Evolutionary conservation across 2,329 filamentous ascomycete genomes (phyloP).

Genomic region (Alternaria sp.): DNA sequence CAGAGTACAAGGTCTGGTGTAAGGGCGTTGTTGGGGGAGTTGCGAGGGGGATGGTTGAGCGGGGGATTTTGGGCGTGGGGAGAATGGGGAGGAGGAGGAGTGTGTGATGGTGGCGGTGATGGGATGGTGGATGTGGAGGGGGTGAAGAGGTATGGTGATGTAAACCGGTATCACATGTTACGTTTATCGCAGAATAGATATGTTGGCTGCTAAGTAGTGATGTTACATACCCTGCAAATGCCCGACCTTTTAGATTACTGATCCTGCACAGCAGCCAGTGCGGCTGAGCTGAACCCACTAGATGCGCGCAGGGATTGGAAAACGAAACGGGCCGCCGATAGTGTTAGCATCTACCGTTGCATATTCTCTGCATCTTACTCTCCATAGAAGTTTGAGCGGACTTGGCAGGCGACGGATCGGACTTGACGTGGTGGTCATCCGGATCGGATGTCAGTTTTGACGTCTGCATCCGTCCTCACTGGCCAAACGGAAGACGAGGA

Average conservation of each 20-base stretch:
- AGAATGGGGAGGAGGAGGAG: neutral
- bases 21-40: accelerated
- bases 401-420: neutral
- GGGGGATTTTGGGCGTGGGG: no score
- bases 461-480: neutral
- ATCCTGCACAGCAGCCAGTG: neutral
- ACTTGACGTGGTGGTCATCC: neutral
- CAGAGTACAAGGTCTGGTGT: neutral
- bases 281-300: neutral
- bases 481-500: neutral
- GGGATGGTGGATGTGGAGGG: neutral
- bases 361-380: neutral
- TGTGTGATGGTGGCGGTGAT: neutral
- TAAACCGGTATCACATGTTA: neutral
- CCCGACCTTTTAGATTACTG: neutral
- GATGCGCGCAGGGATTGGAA: no score
- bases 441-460: neutral
- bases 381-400: no score
- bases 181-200: no score
- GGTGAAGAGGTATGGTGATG: neutral
- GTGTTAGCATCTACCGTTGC: neutral
- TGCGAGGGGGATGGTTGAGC: neutral
- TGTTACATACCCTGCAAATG: neutral
- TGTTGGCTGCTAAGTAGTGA: no score
- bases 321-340: no score